A percentile compares a stretch with the other conserved stretches of the same genome.
phyloP scores from a whole-genome alignment of 345 rosid genomes.

The Euphorbia tirucalli region DNA sequence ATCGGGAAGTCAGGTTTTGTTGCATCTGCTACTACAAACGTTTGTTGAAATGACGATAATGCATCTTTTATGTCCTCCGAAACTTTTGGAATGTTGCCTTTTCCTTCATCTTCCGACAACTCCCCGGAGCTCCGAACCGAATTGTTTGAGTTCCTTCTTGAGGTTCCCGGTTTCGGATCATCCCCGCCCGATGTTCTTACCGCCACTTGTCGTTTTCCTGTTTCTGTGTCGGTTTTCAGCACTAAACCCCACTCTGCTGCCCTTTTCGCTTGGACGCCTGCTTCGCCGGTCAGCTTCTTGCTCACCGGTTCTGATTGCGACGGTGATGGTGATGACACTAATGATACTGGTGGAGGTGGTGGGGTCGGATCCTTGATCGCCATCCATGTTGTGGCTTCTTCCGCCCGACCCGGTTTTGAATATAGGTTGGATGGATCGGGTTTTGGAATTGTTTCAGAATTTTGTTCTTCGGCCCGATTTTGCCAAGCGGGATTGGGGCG shows the following conservation, averaged over 20 bases:
- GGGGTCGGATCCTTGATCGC: conserved; percentile 56
- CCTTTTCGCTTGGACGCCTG: conserved; percentile 65
- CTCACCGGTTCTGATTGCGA: not conserved
- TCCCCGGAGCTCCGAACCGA: too few relatives aligned
- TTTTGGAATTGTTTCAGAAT: not conserved
- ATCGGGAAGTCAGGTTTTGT: conserved; percentile 88
- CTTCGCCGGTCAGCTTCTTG: conserved; percentile 36
- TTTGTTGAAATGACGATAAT: conserved; percentile 84
- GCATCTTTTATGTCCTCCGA: conserved; percentile 81
- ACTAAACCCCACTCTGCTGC: conserved; percentile 99
- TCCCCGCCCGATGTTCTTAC: conserved; percentile 85
- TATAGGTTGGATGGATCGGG: conserved; percentile 7
- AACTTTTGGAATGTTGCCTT: conserved; percentile 57
- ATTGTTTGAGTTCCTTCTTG: conserved; percentile 60
- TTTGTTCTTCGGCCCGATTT: conserved; percentile 40
- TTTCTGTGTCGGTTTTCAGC: conserved; percentile 66
- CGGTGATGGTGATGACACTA: conserved; percentile 15
- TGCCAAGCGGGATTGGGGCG: conserved; percentile 57
- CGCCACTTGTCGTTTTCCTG: conserved; percentile 77
- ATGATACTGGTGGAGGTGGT: conserved; percentile 17
- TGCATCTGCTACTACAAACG: conserved; percentile 94
- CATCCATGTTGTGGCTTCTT: conserved; percentile 88
- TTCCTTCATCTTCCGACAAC: conserved; percentile 49
- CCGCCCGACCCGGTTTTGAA: conserved; percentile 36
- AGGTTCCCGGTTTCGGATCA: conserved; percentile 37